A percentile compares a stretch with the other conserved stretches of the same genome.
phyloP scores from a whole-genome alignment of 139 green algal species.

The Closterium sp. region DNA sequence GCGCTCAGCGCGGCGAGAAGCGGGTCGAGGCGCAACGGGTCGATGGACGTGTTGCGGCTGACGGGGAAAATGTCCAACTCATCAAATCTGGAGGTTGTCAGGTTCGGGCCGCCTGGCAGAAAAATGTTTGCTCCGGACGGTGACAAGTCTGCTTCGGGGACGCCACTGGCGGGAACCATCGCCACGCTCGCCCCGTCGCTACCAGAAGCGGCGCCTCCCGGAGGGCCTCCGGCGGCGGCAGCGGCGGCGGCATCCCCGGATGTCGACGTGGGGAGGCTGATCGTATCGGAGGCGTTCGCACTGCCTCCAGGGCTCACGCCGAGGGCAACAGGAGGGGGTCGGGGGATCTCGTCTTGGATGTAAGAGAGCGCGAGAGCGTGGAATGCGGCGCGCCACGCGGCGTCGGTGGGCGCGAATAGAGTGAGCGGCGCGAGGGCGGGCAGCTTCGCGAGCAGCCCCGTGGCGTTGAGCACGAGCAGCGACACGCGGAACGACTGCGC shows the following conservation, averaged over 20 bases:
- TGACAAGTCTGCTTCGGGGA: neutral
- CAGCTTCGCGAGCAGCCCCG: neutral
- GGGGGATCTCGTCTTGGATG: neutral
- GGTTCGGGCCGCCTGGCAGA: neutral
- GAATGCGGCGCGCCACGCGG: neutral
- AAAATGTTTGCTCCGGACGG: neutral
- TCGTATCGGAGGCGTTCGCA: neutral
- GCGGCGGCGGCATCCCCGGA: neutral
- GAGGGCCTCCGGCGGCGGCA: neutral
- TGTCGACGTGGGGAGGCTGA: neutral
- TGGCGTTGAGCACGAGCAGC: neutral
- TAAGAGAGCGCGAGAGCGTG: neutral
- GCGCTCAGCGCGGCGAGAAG: neutral
- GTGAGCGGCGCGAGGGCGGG: neutral
- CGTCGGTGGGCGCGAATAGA: neutral
- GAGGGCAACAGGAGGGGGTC: too few relatives aligned
- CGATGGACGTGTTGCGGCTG: neutral
- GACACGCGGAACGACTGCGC: neutral
- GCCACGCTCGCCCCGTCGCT: neutral
- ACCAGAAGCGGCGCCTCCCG: neutral
- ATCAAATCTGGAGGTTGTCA: too few relatives aligned
- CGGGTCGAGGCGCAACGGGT: neutral
- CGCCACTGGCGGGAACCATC: neutral
- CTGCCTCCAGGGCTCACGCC: neutral
- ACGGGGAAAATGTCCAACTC: too few relatives aligned